Evolutionary conservation across 768 basidiomycete genomes (phyloP), one percentile per base, ranked within the genome.

Genomic region (Arthromyces matolae): DNA sequence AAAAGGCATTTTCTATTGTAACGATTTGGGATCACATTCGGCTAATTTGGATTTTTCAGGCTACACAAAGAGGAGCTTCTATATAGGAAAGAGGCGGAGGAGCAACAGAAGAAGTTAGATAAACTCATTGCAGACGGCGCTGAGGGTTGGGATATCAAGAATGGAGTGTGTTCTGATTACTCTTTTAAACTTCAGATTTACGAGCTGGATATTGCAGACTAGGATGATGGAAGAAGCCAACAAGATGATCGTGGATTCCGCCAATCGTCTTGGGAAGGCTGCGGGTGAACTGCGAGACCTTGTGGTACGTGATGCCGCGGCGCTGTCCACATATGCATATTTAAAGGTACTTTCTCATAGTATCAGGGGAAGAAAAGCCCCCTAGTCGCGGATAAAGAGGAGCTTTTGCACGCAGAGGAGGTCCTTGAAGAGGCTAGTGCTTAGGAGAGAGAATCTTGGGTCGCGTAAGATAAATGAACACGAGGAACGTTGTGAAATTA

Each of bases 71-170:
- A 94, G 61, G 71, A 81, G 43, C 63, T 59, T 20, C 54, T 82
- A 16, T 93, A 93, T 64, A 69, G 66, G 54, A 75, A 79, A 41
- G 91, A 94, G 69, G 76, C 75, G 4, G 77, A 71, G 51, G 72
- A 80, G 27, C 75, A 80, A 54, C 69, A 79, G 57, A 64, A 63
- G 44, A 84, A 77, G 59, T 69, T 82, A n/a, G 80, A 83, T 54
- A 80, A 80, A 63, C 67, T 86, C 58, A 64, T 78, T 48, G 77
- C 75, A 9, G 77, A 80, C 42, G 77, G 69, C 10, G 78, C 77
- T 33, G 85, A 89, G 54, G 81, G 81, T 33, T 91, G 86, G 87
- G 82, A 88, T 46, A 69, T 86, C 61, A 87, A 80, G 65, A 89
- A 83, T 65, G 79, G 75, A 59, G 89, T 88, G 62, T 55, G 84